Conservation (phyloP, 2,329 filamentous ascomycete genomes). For the Xenosphaeropsis pyriputrescens region DNA sequence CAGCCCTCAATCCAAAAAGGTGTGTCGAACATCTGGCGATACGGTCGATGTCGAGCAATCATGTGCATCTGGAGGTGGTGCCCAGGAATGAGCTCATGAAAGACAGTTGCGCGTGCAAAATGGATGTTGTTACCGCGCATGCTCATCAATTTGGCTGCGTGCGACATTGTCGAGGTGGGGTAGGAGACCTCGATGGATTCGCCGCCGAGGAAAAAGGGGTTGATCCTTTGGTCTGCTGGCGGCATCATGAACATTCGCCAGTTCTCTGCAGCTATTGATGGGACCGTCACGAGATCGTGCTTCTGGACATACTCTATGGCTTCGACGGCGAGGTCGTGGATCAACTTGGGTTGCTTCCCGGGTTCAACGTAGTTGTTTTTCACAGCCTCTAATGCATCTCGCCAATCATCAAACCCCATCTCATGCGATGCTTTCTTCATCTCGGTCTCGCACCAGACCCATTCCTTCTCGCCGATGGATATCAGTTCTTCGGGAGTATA, state of each 20-base stretch:
- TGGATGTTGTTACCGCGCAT: constrained; percentile 44
- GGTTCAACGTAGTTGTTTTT: constrained; percentile 38
- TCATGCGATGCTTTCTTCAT: constrained; percentile 33
- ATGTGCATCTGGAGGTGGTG: constrained; percentile 38
- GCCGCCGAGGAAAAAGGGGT: constrained; percentile 45
- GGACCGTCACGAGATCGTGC: constrained; percentile 39
- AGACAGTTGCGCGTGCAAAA: constrained; percentile 41
- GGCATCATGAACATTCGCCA: constrained; percentile 43
- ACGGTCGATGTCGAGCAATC: constrained; percentile 28
- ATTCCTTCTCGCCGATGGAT: constrained; percentile 32
- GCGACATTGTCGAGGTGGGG: constrained; percentile 34
- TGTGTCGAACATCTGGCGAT: constrained; percentile 36
- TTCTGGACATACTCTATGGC: constrained; percentile 35
- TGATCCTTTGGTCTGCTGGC: constrained; percentile 33
- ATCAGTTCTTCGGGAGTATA: constrained; percentile 43
- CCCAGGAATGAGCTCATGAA: constrained; percentile 46
- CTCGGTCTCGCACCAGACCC: constrained; percentile 37
- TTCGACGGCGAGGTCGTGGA: constrained; percentile 33
- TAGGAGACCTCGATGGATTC: constrained; percentile 38
- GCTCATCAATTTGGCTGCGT: constrained; percentile 40
- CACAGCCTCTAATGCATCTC: constrained; percentile 36
- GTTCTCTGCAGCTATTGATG: constrained; percentile 33
- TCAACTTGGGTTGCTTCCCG: constrained; percentile 35
- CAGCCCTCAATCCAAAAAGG: constrained; percentile 47
- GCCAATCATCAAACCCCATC: constrained; percentile 35